These are phyloP conservation scores for Cyanidioschyzon merolae DNA, from an alignment of 23 red algal species.

Conservation along the genomic window DNA sequence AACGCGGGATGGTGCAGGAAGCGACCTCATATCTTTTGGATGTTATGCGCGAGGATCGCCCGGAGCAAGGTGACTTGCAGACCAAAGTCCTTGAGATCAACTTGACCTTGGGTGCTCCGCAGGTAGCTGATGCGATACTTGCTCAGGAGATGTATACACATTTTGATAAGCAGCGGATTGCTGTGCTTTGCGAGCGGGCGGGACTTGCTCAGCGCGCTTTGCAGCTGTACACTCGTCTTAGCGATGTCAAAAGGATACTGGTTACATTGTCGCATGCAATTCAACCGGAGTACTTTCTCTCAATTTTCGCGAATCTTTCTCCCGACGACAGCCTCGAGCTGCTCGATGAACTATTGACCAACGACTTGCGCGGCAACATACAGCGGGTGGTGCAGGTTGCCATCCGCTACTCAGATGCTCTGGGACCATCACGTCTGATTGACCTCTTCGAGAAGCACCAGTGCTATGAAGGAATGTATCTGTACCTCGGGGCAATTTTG, in stretches of 20 bases:
- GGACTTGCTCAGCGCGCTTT: constrained; percentile 92
- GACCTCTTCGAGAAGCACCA: constrained; percentile 59
- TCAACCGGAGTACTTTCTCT: constrained; percentile 71
- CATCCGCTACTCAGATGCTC: constrained; percentile 72
- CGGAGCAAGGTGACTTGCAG: constrained; percentile 78
- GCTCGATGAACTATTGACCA: constrained; percentile 67
- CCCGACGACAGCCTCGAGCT: constrained; percentile 72
- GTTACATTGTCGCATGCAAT: constrained; percentile 82
- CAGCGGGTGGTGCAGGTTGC: constrained; percentile 72
- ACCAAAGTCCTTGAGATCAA: constrained; percentile 90
- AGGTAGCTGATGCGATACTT: constrained; percentile 90
- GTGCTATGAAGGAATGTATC: constrained; percentile 71
- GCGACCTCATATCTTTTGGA: constrained; percentile 86
- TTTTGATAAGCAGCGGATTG: constrained; percentile 75
- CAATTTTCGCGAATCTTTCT: constrained; percentile 68
- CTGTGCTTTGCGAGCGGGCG: constrained; percentile 70
- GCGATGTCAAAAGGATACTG: constrained; percentile 91
- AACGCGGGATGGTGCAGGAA: constrained; percentile 79
- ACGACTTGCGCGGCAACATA: constrained; percentile 74
- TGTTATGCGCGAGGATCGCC: constrained; percentile 61
- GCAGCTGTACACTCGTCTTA: constrained; percentile 65
- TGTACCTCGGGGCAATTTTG: constrained; percentile 69
- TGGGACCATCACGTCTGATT: constrained; percentile 73
- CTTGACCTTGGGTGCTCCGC: constrained; percentile 69
- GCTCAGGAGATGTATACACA: constrained; percentile 81